A percentile compares a stretch with the other conserved stretches of the same genome.
Conservation (phyloP, 495 filamentous ascomycete species). For the Daldinia decipiens region DNA sequence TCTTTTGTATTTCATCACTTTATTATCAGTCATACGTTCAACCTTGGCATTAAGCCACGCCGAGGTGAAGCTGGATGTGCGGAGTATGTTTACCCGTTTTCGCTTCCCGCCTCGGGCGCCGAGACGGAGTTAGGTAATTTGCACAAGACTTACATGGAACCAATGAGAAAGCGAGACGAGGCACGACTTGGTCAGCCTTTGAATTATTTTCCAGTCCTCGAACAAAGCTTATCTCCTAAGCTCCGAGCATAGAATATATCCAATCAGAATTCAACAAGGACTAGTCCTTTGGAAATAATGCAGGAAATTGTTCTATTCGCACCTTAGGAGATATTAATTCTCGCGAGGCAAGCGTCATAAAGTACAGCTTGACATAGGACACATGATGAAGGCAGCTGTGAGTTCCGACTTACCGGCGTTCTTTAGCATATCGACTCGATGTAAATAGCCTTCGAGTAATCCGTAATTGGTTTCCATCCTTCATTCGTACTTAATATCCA, state of each 20-base stretch:
- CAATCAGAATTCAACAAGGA: neutral
- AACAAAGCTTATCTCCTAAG: neutral
- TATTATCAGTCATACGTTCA: neutral
- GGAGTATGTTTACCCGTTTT: neutral
- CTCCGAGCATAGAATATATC: neutral
- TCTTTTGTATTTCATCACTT: neutral
- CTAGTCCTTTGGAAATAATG: neutral
- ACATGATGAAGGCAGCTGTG: neutral
- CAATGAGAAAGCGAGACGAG: neutral
- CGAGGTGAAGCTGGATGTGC: neutral
- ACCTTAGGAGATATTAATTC: slow-evolving; percentile 2
- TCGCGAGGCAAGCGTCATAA: neutral
- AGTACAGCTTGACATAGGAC: neutral
- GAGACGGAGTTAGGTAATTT: slow-evolving; percentile 2
- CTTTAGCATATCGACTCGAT: neutral
- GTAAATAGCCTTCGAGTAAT: slow-evolving; percentile 1
- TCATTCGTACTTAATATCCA: neutral
- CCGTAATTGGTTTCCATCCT: neutral
- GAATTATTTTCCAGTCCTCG: neutral
- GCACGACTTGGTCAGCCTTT: neutral
- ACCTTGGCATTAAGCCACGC: neutral
- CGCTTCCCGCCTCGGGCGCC: slow-evolving; percentile 1
- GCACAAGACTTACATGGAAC: neutral
- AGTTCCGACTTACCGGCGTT: neutral
- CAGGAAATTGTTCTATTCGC: neutral